These are phyloP conservation scores for Rhizopus stolonifer DNA, from an alignment of 371 early-diverging fungal species.

Conservation along the genomic window DNA sequence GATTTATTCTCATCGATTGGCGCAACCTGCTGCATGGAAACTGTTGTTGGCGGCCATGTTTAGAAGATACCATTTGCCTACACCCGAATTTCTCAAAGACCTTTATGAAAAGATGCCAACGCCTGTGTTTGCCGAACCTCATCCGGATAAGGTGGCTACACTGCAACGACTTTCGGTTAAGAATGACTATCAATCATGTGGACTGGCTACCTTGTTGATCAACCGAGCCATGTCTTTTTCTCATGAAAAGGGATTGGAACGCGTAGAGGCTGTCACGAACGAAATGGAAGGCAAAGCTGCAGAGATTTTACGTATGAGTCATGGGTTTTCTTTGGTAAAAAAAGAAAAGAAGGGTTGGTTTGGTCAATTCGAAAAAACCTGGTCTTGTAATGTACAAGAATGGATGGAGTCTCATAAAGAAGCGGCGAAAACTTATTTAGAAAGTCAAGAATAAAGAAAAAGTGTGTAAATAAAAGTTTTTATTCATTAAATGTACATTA, in stretches of 20 bases:
- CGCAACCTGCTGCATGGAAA: conserved; percentile 26
- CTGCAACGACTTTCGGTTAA: conserved; percentile 34
- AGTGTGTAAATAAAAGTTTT: neutral
- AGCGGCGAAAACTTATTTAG: conserved; percentile 17
- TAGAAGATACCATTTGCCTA: conserved; percentile 18
- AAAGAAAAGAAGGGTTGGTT: conserved; percentile 39
- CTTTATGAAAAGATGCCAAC: conserved; percentile 13
- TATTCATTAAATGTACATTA: neutral
- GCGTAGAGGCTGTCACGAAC: conserved; percentile 37
- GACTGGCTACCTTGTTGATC: conserved; percentile 41
- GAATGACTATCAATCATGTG: conserved; percentile 37
- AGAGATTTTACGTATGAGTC: conserved; percentile 28
- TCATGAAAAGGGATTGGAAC: conserved; percentile 33
- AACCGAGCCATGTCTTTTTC: conserved; percentile 43
- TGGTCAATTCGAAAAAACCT: conserved; percentile 34
- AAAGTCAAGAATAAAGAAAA: conserved; percentile 1
- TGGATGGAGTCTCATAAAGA: conserved; percentile 19
- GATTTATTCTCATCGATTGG: conserved; percentile 21
- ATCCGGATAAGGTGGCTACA: conserved; percentile 33
- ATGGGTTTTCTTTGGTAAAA: conserved; percentile 39
- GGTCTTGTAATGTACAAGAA: conserved; percentile 25
- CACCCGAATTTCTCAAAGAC: conserved; percentile 18
- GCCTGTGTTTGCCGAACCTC: conserved; percentile 26
- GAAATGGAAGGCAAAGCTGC: conserved; percentile 38
- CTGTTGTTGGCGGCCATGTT: conserved; percentile 16